phyloP scores from a whole-genome alignment of 805 yeast genomes.

The Ogataea paraovalis region DNA sequence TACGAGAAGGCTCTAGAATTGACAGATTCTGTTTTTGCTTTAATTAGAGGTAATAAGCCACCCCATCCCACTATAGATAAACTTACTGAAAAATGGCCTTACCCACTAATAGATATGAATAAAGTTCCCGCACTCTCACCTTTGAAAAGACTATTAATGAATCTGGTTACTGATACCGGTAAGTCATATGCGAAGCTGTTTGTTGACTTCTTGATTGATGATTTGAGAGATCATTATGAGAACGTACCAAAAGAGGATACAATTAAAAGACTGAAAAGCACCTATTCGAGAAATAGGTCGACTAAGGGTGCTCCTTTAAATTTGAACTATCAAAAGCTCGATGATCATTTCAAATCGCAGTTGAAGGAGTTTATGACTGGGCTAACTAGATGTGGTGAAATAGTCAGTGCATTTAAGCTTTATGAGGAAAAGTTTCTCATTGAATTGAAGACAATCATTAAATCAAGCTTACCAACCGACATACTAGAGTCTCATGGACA shows the following conservation, averaged over 20 bases:
- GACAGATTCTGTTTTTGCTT: conserved; percentile 51
- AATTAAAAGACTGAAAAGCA: conserved; percentile 41
- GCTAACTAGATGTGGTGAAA: conserved; percentile 56
- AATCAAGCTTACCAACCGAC: conserved; percentile 56
- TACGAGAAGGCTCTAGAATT: conserved; percentile 53
- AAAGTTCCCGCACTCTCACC: conserved; percentile 47
- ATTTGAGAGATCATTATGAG: conserved; percentile 56
- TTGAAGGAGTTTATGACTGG: conserved; percentile 50
- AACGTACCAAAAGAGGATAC: conserved; percentile 44
- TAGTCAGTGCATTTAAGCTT: conserved; percentile 54
- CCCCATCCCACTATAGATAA: conserved; percentile 24
- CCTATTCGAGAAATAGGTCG: conserved; percentile 10
- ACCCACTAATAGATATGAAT: conserved; percentile 39
- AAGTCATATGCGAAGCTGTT: conserved; percentile 60
- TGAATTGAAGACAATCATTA: conserved; percentile 72
- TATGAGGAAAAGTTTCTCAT: conserved; percentile 67
- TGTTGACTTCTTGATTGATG: conserved; percentile 50
- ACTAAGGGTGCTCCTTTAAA: conserved; percentile 1
- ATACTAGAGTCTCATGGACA: conserved; percentile 12
- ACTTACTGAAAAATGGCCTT: conserved; percentile 40
- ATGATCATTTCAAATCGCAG: conserved; percentile 35
- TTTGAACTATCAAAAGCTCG: conserved; percentile 8
- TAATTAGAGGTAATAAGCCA: conserved; percentile 52
- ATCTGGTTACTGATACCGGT: conserved; percentile 62
- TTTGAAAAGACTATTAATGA: conserved; percentile 49